Evolutionary conservation across 148 eudicot species (phyloP), one percentile per base, ranked within the genome.

Genomic region (Chenopodium formosanum): DNA sequence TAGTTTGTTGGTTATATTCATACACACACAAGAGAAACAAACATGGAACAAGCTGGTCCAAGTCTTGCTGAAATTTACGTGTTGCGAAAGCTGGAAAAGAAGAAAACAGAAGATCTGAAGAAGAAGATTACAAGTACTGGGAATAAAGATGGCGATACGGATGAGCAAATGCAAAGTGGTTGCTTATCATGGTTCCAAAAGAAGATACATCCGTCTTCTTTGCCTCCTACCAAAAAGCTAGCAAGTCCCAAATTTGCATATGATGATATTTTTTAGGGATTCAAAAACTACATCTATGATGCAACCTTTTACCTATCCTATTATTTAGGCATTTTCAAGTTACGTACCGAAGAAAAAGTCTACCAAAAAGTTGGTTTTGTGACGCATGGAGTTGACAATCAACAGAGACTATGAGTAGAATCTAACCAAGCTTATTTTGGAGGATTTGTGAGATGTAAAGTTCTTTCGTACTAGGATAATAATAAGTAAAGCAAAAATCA

Each of bases 61-160:
- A 46, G 46, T 67, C 7, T 79, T 2, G 86, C 86, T 4, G 86
- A 84, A 69, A 50, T 84, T 3, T 76, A 80, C 66, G 86, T 84
- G 70, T 40, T 74, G 20, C 52, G 77, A 29, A 76, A 76, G 80
- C 44, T 76, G 73, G 80, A 75, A 34, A 75, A 84, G 83, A 23
- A 76, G 74, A 84, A 80, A 25, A 31, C 65, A 40, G 67, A 84
- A n/a, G 83, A 80, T 0, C 50, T 78, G 0, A 75, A 31, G 72
- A 60, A 27, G 32, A 68, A n/a, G 6, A 17, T n/a, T 47, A 60
- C 56, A 0, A 50, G 47, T 2, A 78, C 2, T 48, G 6, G 27
- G 9, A 25, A 19, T 14, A 63, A 44, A 9, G 70, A 16, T 23
- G 46, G 13, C 27, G 19, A 27, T 44, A 20, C 29, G 0, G 20